A percentile compares a stretch with the other conserved stretches of the same genome.
Conservation (phyloP, 2,329 filamentous ascomycete species). For the Tolypocladium ovalisporum region DNA sequence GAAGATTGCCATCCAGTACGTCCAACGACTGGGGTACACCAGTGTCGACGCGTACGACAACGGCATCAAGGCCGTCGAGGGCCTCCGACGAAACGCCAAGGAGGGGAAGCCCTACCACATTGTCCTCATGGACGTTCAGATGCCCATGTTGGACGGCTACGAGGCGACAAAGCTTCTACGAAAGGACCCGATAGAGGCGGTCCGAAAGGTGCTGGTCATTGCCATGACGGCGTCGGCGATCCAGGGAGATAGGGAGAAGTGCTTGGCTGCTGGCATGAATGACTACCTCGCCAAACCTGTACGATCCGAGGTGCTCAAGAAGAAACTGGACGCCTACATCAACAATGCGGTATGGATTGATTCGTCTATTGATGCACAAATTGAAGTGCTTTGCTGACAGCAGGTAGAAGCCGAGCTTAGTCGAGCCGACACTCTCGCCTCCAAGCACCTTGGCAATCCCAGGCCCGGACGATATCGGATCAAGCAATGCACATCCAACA, state of each 20-base stretch:
- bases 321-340: constrained; percentile 58
- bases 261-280: constrained; percentile 93
- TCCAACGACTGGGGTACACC: constrained; percentile 72
- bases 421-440: not conserved
- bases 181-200: constrained; percentile 61
- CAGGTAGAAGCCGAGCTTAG: not conserved
- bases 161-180: constrained; percentile 79
- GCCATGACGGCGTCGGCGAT: constrained; percentile 96
- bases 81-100: constrained; percentile 59
- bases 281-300: constrained; percentile 95
- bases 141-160: constrained; percentile 89
- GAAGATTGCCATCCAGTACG: constrained; percentile 85
- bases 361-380: not conserved
- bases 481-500: not conserved
- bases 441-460: not conserved
- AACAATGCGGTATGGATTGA: constrained; percentile 20
- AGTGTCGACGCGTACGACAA: constrained; percentile 81
- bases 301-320: constrained; percentile 74
- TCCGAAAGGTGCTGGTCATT: constrained; percentile 81
- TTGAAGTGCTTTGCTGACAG: not conserved
- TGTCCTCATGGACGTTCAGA: constrained; percentile 92
- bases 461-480: not conserved
- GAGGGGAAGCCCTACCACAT: constrained; percentile 76
- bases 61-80: constrained; percentile 78
- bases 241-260: constrained; percentile 88